Percentiles rank a stretch among this genome's conserved stretches.
These are phyloP conservation scores for Colletotrichum sp. DNA, from an alignment of 2,329 filamentous ascomycete genomes.

Conservation along the genomic window DNA sequence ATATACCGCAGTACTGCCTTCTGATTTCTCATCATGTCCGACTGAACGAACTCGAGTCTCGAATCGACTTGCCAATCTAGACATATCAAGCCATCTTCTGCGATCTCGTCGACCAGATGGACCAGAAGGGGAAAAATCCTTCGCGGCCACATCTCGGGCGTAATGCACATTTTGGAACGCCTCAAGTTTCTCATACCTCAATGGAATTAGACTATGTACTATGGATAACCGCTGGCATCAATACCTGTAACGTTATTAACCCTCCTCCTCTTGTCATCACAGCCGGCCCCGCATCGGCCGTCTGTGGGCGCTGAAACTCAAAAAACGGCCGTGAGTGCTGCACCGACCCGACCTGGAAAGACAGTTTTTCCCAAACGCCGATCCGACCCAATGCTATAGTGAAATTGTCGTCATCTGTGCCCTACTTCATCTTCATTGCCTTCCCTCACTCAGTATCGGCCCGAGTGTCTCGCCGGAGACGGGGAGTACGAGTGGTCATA, in stretches of 20 bases:
- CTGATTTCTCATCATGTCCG: neutral
- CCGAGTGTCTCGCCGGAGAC: constrained; percentile 44
- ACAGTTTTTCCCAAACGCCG: constrained; percentile 14
- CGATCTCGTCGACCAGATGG: neutral
- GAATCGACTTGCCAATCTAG: neutral
- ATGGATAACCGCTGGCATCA: neutral
- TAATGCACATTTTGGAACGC: neutral
- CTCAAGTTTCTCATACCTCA: neutral
- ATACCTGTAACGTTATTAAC: constrained; percentile 1
- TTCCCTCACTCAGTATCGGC: constrained; percentile 43
- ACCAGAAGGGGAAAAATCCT: neutral
- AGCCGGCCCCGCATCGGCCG: neutral
- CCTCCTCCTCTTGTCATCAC: neutral
- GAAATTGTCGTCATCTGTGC: neutral
- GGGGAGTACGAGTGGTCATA: constrained; percentile 60
- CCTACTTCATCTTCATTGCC: neutral
- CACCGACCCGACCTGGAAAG: neutral
- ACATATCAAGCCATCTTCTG: neutral
- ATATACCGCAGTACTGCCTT: neutral
- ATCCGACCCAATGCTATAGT: constrained; percentile 1
- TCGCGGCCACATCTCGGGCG: neutral
- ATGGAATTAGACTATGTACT: constrained; percentile 15
- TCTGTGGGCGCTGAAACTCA: neutral
- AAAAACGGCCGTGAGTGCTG: neutral
- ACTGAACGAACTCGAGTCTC: neutral